Base-by-base conservation (phyloP, 257 asterid genomes). In the Anisodus acutangulus region DNA sequence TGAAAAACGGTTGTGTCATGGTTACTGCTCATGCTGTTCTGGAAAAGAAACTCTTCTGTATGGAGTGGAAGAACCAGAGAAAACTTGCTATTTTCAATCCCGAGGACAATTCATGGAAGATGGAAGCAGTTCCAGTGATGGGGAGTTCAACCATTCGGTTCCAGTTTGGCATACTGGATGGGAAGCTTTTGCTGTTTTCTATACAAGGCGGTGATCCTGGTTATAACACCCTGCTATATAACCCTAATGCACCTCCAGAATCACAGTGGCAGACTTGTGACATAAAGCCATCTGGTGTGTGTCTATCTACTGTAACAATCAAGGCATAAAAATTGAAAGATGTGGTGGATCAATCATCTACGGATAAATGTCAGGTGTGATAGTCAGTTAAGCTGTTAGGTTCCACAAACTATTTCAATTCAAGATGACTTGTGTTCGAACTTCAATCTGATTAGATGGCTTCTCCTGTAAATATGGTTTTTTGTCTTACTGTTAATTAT, bases 1-100 rank as follows among this genome's bases (percentile, higher is more conserved):
- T 87, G 91, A 94, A 93, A 83, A 95, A 93, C 12, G 97, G 98
- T 0, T 95, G 98, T 80, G 97, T 91, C n/a, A 95, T 95, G 98
- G 97, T 94, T 3, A 93, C 93, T 2, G 90, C 97, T 31, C 95
- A 94, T 47, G 97, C 98, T 0, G 95, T 90, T 43, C 86, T 94
- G 22, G 98, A 91, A 12, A 87, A 91, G 67, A 91, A 93, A 86
- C 86, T 95, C n/a, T 94, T 85, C 41, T 93, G 97, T 83, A 91
- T 93, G 84, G 98, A 95, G 83, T 95, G 98, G 98, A 95, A 93
- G 84, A 92, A 93, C 69, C 94, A 92, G 89, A 90, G 99, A 13
- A 93, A 89, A 19, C 82, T 94, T 13, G 86, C 97, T 8, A 88
- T 92, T 55, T 92, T 90, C 26, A 81, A 94, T 70, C 91, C 95